Evolutionary conservation across 805 yeast species (phyloP), one percentile per base, ranked within the genome.

Genomic region (Kuraishia borneana): DNA sequence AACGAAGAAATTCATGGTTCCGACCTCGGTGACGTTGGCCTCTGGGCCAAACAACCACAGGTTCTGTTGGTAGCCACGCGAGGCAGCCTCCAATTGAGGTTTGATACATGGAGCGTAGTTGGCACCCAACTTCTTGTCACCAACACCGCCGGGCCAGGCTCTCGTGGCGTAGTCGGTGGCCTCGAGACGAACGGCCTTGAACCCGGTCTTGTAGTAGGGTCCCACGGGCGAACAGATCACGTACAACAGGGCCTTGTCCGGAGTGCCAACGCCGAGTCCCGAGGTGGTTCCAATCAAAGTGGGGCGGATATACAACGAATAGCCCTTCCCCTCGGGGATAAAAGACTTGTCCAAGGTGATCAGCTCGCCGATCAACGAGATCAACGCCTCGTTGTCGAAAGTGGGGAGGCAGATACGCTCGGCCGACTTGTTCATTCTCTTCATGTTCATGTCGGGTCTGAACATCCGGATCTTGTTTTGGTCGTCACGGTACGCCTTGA

Each of bases 131-230:
- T 89, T 89, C 60, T 75, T 80, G 73, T 89, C 82, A 61, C 98
- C 98, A 48, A 77, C 87, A 59, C 97, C 98, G 51, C 95, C 95
- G 54, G 97, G 97, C 97, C 97, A 89, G 21, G 98, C 97, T 66
- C 98, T 83, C 22, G 88, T 88, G 33, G 95, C 95, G 48, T 83
- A 77, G 54, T 85, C 95, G 23, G 96, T 88, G 45, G 97, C 96
- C 63, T 89, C 96, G 43, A 92, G 70, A 41, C 74, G 69, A 36
- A 92, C 95, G 28, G 97, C 96, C 63, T 88, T 87, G 76, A 89
- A 89, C 14, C 97, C 96, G 14, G 95, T 82, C 50, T 81, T 70
- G 63, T 82, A 85, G 71, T 89, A 92, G 18, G 97, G 96, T 33
- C 97, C 97, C 21, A 89, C 97, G 20, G 97, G 97, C 13, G 95